phyloP scores from a whole-genome alignment of 1,284 basidiomycete species.

The Fomes fomentarius region DNA sequence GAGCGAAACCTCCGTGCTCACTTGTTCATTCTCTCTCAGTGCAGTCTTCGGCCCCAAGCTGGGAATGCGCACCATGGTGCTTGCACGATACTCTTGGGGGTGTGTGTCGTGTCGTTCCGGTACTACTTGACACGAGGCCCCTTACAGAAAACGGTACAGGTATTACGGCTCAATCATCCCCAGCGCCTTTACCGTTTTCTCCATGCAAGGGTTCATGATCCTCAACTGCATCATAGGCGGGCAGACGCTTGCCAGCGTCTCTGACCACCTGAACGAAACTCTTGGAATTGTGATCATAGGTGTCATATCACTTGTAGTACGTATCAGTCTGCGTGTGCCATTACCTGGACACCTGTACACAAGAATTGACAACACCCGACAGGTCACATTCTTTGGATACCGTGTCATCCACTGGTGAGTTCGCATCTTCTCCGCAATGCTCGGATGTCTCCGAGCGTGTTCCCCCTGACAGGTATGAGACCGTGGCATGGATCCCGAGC shows the following conservation, averaged over 20 bases:
- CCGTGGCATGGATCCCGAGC: constrained; percentile 67
- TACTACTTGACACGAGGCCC: neutral
- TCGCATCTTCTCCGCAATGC: neutral
- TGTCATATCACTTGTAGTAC: constrained; percentile 61
- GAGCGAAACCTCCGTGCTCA: neutral
- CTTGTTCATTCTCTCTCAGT: constrained; percentile 29
- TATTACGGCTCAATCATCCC: constrained; percentile 66
- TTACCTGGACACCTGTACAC: neutral
- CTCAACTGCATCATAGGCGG: constrained; percentile 80
- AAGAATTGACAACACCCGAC: neutral
- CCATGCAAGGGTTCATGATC: constrained; percentile 72
- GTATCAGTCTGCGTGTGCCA: too few species aligned
- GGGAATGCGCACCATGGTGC: constrained; percentile 68
- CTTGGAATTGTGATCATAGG: constrained; percentile 82
- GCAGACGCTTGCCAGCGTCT: constrained; percentile 70
- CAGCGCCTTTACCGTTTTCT: constrained; percentile 64
- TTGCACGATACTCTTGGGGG: constrained; percentile 61
- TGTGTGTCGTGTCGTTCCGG: constrained; percentile 18
- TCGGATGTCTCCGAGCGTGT: too few species aligned
- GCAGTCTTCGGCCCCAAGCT: constrained; percentile 65
- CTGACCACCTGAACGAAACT: constrained; percentile 50
- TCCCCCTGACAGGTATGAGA: constrained; percentile 49
- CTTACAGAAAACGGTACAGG: constrained; percentile 36
- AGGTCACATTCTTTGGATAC: constrained; percentile 66
- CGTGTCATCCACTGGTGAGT: constrained; percentile 65